Conservation (phyloP, 305 asterid species). For the Petunia hybrid region DNA sequence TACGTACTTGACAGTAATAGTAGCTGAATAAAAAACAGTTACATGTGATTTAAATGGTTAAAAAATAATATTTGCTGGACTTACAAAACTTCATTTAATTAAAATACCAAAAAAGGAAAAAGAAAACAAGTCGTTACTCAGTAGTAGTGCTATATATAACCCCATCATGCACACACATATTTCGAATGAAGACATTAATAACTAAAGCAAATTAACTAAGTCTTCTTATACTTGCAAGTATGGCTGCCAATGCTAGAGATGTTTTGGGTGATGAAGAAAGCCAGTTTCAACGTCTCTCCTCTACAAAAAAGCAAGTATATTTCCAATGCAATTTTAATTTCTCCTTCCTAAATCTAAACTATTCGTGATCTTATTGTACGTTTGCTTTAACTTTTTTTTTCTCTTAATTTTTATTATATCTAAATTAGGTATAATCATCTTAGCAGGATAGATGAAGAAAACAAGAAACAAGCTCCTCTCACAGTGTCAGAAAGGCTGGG, state of each 20-base stretch:
- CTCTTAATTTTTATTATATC: neutral
- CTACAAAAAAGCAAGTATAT: conserved; percentile 46
- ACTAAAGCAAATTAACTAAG: neutral
- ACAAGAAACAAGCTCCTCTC: conserved; percentile 36
- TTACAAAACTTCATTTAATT: neutral
- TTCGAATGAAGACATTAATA: neutral
- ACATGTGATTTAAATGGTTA: neutral
- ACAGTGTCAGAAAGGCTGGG: conserved; percentile 53
- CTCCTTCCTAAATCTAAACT: no score
- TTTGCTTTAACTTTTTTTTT: neutral
- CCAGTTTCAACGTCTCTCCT: conserved; percentile 40
- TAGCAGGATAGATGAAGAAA: conserved; percentile 38
- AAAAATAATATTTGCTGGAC: neutral
- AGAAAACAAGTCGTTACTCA: neutral
- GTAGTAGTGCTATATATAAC: neutral
- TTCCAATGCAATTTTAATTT: neutral
- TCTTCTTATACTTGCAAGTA: neutral
- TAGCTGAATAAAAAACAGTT: no score
- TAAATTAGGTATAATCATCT: neutral
- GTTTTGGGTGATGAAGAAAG: conserved; percentile 48
- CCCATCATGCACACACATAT: neutral
- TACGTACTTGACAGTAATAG: no score
- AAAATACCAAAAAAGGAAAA: neutral
- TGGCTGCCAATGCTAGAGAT: conserved; percentile 40
- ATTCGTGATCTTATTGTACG: neutral